Base-by-base conservation (phyloP, 306 rosid genomes). In the Cicer pinnatifidum region DNA sequence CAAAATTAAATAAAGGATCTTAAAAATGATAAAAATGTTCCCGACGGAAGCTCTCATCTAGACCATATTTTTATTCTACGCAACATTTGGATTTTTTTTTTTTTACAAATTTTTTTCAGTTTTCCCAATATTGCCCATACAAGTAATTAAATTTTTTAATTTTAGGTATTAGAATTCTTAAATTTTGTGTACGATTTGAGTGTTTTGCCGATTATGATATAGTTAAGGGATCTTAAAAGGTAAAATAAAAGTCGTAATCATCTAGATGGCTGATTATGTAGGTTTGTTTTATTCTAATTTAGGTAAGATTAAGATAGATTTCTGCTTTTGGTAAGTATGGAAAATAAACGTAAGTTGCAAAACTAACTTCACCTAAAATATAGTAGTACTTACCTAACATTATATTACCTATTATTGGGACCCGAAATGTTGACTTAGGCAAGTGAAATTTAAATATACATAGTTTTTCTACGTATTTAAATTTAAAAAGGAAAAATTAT, bases 201-300 rank as follows among this genome's bases (percentile, higher is more conserved):
- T 45, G 59, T 43, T 28, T 19, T 23, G 10, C n/a, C 33, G 44
- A 57, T 35, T 57, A 37, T 58, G 28, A 12, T 28, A 28, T 5
- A 11, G 11, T 3, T 3, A 48, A 39, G 6, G 1, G 51, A 16
- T 62, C 23, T 35, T 17, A 11, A 48, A 74, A 72, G n/a, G 9
- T 6, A 9, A 63, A 38, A 5, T 0, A 12, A 2, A 10, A 7
- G 72, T 52, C 73, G 10, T 17, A 37, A 16, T 63, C 67, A 17
- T 17, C 48, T 20, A 11, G 59, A 43, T 11, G 11, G n/a, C 54
- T 9, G 67, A 52, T 11, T 15, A 16, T 54, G 20, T 1, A 58
- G 58, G 74, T 74, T 72, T 16, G 74, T 74, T 72, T 16, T 73
- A 39, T 80, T 65, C 75, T 39, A 73, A 19, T 72, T 79, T 67